Conservation (phyloP, 305 asterid species). For the Caryopteris hybrid region DNA sequence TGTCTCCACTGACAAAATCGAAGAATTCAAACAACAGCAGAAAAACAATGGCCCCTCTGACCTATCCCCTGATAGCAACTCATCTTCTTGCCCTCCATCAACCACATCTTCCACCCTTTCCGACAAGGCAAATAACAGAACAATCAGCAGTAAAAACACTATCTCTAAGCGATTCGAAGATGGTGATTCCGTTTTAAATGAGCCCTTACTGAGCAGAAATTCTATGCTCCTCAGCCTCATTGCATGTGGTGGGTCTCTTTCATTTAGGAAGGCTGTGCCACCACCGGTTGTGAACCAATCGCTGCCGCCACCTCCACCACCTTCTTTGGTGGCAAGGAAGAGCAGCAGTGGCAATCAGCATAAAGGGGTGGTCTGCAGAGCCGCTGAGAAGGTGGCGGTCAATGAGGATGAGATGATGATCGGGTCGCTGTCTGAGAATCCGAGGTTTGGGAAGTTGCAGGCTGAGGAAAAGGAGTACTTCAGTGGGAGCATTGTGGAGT, state of each 20-base stretch:
- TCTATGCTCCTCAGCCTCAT: conserved; percentile 71
- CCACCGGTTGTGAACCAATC: not conserved
- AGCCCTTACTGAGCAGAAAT: conserved; percentile 50
- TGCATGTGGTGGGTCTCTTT: conserved; percentile 71
- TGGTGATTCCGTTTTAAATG: conserved; percentile 38
- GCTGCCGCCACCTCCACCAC: conserved; percentile 10
- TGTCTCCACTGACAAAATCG: conserved; percentile 48
- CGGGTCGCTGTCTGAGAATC: conserved; percentile 77
- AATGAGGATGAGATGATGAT: conserved; percentile 50
- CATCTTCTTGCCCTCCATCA: conserved; percentile 54
- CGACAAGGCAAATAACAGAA: conserved; percentile 33
- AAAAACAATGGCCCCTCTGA: conserved; percentile 24
- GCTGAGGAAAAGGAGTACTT: conserved; percentile 73
- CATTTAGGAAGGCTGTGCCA: conserved; percentile 48
- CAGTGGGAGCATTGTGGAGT: conserved; percentile 86
- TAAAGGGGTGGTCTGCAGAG: conserved; percentile 49
- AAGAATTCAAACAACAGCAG: conserved; percentile 18
- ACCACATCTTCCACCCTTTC: conserved; percentile 55
- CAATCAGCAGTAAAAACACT: not conserved
- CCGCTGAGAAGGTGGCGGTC: conserved; percentile 30
- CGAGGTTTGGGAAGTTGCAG: conserved; percentile 72
- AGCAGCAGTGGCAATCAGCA: conserved; percentile 38
- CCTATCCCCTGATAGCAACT: conserved; percentile 21
- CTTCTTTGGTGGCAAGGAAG: conserved; percentile 38
- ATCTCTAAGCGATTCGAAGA: conserved; percentile 44